A percentile compares a stretch with the other conserved stretches of the same genome.
Evolutionary conservation across 192 early-diverging fungal genomes (phyloP).

Genomic region (Entomortierella parvispora): DNA sequence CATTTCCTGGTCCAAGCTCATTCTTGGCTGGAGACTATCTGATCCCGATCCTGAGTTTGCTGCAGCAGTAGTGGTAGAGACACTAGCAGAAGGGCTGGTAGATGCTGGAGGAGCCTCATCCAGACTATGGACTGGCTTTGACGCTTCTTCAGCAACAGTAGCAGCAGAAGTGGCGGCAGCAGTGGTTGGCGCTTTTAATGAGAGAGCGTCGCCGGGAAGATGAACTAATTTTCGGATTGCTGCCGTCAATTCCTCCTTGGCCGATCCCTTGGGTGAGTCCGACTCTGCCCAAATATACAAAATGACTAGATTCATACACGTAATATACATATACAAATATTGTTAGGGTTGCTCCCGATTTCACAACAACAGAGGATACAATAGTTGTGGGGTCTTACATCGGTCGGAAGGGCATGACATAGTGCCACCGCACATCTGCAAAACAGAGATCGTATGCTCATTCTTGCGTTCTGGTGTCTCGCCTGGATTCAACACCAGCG

Average conservation of each 20-base stretch:
- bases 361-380: neutral
- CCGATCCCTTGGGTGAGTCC: constrained; percentile 1
- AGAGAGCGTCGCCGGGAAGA: constrained; percentile 42
- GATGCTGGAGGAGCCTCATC: constrained; percentile 7
- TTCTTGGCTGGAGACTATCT: constrained; percentile 17
- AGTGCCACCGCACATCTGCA: constrained; percentile 53
- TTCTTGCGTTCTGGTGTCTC: constrained; percentile 50
- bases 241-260: constrained; percentile 38
- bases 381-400: constrained; percentile 28
- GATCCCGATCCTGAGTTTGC: too few species aligned
- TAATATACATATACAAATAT: neutral
- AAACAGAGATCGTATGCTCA: constrained; percentile 49
- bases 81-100: neutral
- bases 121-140: constrained; percentile 14
- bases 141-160: neutral
- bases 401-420: constrained; percentile 56
- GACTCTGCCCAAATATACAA: constrained; percentile 47
- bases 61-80: too few species aligned
- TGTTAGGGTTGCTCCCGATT: neutral
- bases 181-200: constrained; percentile 26
- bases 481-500: constrained; percentile 45
- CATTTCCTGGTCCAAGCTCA: constrained; percentile 50
- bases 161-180: neutral
- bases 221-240: constrained; percentile 51
- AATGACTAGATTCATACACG: constrained; percentile 23